Conservation (phyloP, 805 yeast genomes). For the Cyberlindnera lachancei region DNA sequence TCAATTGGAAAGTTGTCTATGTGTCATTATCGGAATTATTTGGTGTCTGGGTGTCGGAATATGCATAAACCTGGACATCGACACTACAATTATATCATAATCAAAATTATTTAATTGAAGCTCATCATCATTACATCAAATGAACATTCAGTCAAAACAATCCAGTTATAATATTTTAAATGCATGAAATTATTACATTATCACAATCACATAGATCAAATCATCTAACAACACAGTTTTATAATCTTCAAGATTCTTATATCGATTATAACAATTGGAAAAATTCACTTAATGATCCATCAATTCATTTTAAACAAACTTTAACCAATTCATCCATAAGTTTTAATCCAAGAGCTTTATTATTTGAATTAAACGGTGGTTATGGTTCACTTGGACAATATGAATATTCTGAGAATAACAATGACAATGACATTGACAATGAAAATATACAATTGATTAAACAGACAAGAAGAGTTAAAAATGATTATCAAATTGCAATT, state of each 20-base stretch:
- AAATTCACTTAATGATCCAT: constrained; percentile 30
- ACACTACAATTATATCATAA: too few species aligned
- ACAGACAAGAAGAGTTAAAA: constrained; percentile 35
- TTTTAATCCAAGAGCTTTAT: constrained; percentile 73
- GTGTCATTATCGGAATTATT: too few species aligned
- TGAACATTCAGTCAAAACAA: too few species aligned
- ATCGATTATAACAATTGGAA: constrained; percentile 39
- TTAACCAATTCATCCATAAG: constrained; percentile 32
- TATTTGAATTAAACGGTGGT: constrained; percentile 80
- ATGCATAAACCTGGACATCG: too few species aligned
- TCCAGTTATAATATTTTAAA: too few species aligned
- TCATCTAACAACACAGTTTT: constrained; percentile 72
- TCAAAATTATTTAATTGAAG: too few species aligned
- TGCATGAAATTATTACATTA: constrained; percentile 71
- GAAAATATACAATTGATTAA: constrained; percentile 24
- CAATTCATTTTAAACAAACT: constrained; percentile 39
- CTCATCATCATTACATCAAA: too few species aligned
- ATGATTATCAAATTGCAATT: constrained; percentile 56
- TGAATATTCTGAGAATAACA: constrained; percentile 31
- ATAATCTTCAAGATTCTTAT: constrained; percentile 69
- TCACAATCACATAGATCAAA: constrained; percentile 70
- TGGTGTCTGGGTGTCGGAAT: too few species aligned
- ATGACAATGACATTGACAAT: constrained; percentile 5
- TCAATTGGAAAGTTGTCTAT: too few species aligned
- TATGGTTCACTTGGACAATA: constrained; percentile 57